Evolutionary conservation across 495 filamentous ascomycete genomes (phyloP).

Genomic region (Penicillium mononematosum): DNA sequence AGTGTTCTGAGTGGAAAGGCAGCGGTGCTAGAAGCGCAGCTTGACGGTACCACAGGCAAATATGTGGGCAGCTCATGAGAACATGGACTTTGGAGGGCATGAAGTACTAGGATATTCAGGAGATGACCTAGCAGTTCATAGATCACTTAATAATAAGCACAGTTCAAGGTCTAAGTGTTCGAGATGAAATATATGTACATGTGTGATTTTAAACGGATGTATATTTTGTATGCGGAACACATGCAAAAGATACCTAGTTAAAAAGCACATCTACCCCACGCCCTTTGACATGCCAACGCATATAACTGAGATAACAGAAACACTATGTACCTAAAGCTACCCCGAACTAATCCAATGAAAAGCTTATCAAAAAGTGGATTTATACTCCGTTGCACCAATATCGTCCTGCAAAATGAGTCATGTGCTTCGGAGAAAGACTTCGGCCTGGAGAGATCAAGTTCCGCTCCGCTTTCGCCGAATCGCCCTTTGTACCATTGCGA

Average conservation of each 20-base stretch:
- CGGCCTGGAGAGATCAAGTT: conserved; percentile 12
- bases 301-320: neutral
- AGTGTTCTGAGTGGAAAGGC: conserved; percentile 63
- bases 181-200: too few relatives aligned
- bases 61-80: conserved; percentile 28
- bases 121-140: too few relatives aligned
- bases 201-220: neutral
- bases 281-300: neutral
- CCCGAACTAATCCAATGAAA: neutral
- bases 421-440: conserved; percentile 19
- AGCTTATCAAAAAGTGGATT: too few relatives aligned
- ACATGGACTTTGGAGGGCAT: neutral
- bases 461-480: conserved; percentile 16
- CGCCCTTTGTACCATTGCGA: neutral
- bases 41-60: conserved; percentile 47
- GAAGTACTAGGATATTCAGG: too few relatives aligned
- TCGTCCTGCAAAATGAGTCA: conserved; percentile 22
- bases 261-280: neutral
- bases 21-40: conserved; percentile 63
- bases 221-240: neutral
- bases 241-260: neutral
- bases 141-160: too few relatives aligned
- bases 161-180: too few relatives aligned
- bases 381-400: too few relatives aligned
- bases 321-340: neutral